Evolutionary conservation across 139 green algal species (phyloP), one percentile per base, ranked within the genome.

Genomic region (Gonium pectorale): DNA sequence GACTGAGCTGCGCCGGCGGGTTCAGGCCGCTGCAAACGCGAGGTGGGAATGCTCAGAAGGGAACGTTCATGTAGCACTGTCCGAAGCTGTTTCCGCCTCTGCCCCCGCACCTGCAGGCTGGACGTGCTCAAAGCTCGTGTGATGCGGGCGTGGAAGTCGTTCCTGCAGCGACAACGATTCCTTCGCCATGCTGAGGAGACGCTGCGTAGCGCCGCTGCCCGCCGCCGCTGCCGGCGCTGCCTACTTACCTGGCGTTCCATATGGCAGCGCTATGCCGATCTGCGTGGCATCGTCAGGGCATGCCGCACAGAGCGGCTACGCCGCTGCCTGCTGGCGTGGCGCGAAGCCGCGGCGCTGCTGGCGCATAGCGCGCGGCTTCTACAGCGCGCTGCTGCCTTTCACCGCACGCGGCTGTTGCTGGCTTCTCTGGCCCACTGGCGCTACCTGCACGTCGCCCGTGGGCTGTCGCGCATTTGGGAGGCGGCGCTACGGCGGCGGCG

Each of bases 361-460:
- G 79, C 79, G 37, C 2, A 35, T 15, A 22, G 3, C 0, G 26
- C 5, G 13, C 64, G 19, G 44, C 79, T 29, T 24, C 49, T 24
- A 2, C 5, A 4, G 0, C 15, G 1, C 19, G 79, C 79, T n/a
- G 63, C 31, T 15, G 7, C 1, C 33, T 37, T 62, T 40, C 38
- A 35, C 49, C 44, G 79, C 0, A 15, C 26, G 3, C 46, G 27
- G 27, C 79, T 85, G 79, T 64, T 85, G 33, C 49, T 77, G 33
- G 64, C 33, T 1, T 41, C 79, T 46, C 63, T 85, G 64, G 79
- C 79, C 46, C 79, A 85, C 63, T 85, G 79, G 79, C 79, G 79
- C 35, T 85, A 67, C 63, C 41, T 85, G 49, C 49, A 56, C 35
- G 64, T 78, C 0, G 43, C 26, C 64, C 49, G 63, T 26, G 22